A percentile compares a stretch with the other conserved stretches of the same genome.
phyloP scores from a whole-genome alignment of 176 grass and related monocot genomes.

The Triticum monococcum region DNA sequence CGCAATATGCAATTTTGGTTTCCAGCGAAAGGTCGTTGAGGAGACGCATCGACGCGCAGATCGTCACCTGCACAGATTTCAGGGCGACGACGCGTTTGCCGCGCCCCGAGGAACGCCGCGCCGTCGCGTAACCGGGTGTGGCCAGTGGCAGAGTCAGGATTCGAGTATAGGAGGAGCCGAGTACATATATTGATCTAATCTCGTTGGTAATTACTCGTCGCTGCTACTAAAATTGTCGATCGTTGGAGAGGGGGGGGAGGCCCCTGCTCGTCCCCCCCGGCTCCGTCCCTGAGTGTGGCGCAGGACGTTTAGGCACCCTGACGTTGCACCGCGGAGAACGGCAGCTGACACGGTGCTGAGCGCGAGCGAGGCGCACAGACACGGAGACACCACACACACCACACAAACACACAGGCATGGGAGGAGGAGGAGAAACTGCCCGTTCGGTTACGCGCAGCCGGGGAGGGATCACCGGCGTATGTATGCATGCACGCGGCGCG shows the following conservation, averaged over 20 bases:
- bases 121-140: neutral
- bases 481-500: constrained; percentile 1
- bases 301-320: neutral
- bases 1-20: neutral
- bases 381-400: neutral
- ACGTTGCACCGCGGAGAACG: neutral
- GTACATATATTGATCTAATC: no score
- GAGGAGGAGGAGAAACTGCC: neutral
- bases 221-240: no score
- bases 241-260: no score
- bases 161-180: no score
- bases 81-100: neutral
- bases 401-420: neutral
- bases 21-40: no score
- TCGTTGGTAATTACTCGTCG: no score
- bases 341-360: neutral
- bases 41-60: neutral
- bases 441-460: constrained; percentile 27
- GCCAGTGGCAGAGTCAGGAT: no score
- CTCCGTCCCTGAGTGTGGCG: no score
- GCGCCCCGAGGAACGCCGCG: neutral
- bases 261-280: no score
- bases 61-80: neutral
- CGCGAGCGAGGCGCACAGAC: neutral
- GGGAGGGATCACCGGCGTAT: no score